Evolutionary conservation across 2,329 filamentous ascomycete species (phyloP).

Genomic region (Apiospora hydei): DNA sequence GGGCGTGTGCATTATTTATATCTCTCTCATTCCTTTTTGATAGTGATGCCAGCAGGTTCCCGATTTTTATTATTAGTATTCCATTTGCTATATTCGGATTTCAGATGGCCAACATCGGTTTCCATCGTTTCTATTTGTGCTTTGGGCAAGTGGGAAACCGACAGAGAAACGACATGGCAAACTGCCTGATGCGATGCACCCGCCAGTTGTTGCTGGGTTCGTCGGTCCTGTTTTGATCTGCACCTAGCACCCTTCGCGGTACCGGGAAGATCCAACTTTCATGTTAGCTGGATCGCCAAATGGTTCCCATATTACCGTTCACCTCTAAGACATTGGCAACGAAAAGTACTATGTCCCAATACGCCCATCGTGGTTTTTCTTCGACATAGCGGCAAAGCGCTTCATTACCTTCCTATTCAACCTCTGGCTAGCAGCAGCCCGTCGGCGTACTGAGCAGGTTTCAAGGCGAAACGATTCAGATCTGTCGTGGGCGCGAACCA

Average conservation of each 20-base stretch:
- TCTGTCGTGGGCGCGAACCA: neutral
- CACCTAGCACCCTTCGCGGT: conserved; percentile 5
- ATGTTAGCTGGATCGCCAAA: neutral
- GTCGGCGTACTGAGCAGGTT: neutral
- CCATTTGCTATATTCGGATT: neutral
- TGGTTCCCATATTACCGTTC: neutral
- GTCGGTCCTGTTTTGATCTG: conserved; percentile 14
- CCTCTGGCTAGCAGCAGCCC: neutral
- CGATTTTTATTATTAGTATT: neutral
- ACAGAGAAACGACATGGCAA: neutral
- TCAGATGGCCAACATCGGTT: neutral
- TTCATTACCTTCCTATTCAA: neutral
- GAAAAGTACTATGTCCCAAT: neutral
- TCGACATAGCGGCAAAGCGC: neutral
- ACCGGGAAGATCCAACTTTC: neutral
- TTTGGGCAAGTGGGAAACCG: neutral
- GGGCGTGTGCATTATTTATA: neutral
- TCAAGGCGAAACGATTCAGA: neutral
- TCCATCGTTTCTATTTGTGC: neutral
- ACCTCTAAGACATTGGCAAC: neutral
- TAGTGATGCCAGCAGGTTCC: neutral
- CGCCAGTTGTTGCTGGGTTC: neutral
- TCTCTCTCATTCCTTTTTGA: neutral
- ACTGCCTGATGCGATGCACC: neutral
- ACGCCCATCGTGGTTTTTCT: too few species aligned